phyloP scores from a whole-genome alignment of 306 rosid species.

The Casuarina cunninghamiana region DNA sequence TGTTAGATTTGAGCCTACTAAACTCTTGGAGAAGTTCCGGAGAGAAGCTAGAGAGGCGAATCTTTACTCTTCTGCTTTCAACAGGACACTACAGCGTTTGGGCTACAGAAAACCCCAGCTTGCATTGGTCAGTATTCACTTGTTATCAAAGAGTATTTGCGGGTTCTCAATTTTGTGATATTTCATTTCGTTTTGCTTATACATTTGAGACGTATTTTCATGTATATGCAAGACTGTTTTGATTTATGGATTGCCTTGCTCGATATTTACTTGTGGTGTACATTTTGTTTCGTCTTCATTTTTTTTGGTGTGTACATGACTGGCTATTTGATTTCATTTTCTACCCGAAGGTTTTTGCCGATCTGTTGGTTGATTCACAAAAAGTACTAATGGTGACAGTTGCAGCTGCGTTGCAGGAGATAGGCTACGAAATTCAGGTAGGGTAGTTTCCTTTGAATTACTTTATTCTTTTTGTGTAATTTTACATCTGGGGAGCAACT shows the following conservation, averaged over 20 bases:
- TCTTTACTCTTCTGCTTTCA: constrained; percentile 37
- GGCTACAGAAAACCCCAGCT: constrained; percentile 86
- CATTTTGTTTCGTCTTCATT: background rate
- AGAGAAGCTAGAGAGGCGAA: constrained; percentile 40
- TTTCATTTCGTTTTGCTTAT: constrained; percentile 8
- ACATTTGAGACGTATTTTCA: no score
- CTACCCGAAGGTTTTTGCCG: constrained; percentile 72
- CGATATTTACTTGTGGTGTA: background rate
- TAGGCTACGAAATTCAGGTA: constrained; percentile 84
- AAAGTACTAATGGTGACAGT: constrained; percentile 78
- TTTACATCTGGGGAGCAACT: constrained; percentile 10
- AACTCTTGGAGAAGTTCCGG: constrained; percentile 64
- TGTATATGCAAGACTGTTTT: background rate
- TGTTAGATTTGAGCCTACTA: constrained; percentile 58
- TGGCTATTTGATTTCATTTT: constrained; percentile 21
- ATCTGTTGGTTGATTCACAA: constrained; percentile 72
- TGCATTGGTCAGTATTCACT: constrained; percentile 67
- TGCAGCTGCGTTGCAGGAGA: constrained; percentile 73
- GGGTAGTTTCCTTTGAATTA: constrained; percentile 43
- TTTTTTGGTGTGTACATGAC: background rate
- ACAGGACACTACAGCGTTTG: constrained; percentile 43
- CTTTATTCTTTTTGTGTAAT: constrained; percentile 16
- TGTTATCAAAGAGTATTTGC: background rate
- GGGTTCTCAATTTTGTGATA: background rate
- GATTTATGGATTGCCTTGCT: background rate